A percentile compares a stretch with the other conserved stretches of the same genome.
These are phyloP conservation scores for Xylariaceae sp. DNA, from an alignment of 2,329 filamentous ascomycete species.

Conservation along the genomic window DNA sequence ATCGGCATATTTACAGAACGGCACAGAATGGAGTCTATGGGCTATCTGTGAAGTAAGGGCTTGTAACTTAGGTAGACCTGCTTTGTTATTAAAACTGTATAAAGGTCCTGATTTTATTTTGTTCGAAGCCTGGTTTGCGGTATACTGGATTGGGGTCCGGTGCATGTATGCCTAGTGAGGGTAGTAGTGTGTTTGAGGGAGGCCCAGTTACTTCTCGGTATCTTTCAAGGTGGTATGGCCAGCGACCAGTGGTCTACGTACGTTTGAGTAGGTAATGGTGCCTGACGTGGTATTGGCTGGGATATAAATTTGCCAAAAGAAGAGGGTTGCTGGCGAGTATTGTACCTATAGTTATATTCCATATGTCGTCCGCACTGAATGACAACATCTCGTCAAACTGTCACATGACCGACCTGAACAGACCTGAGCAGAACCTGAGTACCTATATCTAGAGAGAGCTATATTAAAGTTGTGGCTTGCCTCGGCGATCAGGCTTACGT, in stretches of 20 bases:
- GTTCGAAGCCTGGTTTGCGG: background rate
- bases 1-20: slow-evolving; percentile 14
- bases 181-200: background rate
- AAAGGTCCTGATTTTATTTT: slow-evolving; percentile 19
- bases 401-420: too few relatives aligned
- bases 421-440: too few relatives aligned
- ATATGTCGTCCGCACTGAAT: too few relatives aligned
- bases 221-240: background rate
- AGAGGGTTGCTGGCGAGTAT: too few relatives aligned
- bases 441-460: too few relatives aligned
- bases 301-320: too few relatives aligned
- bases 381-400: too few relatives aligned
- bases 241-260: background rate
- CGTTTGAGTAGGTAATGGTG: too few relatives aligned
- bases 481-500: background rate
- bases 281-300: too few relatives aligned
- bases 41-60: slow-evolving; percentile 12
- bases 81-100: slow-evolving; percentile 23
- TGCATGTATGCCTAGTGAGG: background rate
- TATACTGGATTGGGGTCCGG: background rate
- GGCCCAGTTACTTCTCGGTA: background rate
- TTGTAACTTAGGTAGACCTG: slow-evolving; percentile 28
- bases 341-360: too few relatives aligned
- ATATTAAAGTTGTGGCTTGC: background rate
- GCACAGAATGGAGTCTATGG: slow-evolving; percentile 12